phyloP scores from a whole-genome alignment of 805 yeast genomes.

The Kluyveromyces lactis region DNA sequence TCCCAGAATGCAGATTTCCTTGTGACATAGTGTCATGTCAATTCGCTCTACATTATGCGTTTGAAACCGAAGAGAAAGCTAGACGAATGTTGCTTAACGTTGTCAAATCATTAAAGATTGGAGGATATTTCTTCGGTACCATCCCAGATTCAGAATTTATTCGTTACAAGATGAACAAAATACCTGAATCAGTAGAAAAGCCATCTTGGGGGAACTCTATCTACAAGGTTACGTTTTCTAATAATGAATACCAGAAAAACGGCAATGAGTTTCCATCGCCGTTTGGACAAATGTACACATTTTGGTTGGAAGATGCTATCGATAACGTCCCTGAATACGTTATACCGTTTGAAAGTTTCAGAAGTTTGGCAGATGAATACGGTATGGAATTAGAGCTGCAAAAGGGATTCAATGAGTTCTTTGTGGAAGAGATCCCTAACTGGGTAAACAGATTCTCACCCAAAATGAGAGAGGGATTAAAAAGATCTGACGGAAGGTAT shows the following conservation, averaged over 20 bases:
- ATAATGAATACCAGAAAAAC: conserved; percentile 52
- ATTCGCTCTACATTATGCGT: conserved; percentile 92
- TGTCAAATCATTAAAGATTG: conserved; percentile 62
- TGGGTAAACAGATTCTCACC: conserved; percentile 53
- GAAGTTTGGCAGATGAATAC: conserved; percentile 77
- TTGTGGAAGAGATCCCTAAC: conserved; percentile 66
- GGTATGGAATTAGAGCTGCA: conserved; percentile 64
- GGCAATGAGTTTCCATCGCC: conserved; percentile 68
- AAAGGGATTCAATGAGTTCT: conserved; percentile 74
- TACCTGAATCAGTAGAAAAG: conserved; percentile 42
- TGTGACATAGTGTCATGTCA: conserved; percentile 86
- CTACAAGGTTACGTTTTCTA: conserved; percentile 74
- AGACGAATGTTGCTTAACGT: conserved; percentile 67
- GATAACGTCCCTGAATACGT: conserved; percentile 96
- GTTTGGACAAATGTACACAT: conserved; percentile 77
- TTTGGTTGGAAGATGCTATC: conserved; percentile 83
- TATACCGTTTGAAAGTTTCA: conserved; percentile 84
- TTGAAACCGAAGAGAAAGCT: conserved; percentile 75
- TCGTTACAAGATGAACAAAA: conserved; percentile 48
- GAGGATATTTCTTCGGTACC: conserved; percentile 89
- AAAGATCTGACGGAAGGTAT: conserved; percentile 67
- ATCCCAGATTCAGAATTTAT: conserved; percentile 88
- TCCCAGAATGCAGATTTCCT: conserved; percentile 63
- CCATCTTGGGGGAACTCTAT: conserved; percentile 76
- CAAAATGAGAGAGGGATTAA: conserved; percentile 57